Percentiles rank a stretch among this genome's conserved stretches.
phyloP scores from a whole-genome alignment of 352 stramenopile genomes.

The Labyrinthula sp. region DNA sequence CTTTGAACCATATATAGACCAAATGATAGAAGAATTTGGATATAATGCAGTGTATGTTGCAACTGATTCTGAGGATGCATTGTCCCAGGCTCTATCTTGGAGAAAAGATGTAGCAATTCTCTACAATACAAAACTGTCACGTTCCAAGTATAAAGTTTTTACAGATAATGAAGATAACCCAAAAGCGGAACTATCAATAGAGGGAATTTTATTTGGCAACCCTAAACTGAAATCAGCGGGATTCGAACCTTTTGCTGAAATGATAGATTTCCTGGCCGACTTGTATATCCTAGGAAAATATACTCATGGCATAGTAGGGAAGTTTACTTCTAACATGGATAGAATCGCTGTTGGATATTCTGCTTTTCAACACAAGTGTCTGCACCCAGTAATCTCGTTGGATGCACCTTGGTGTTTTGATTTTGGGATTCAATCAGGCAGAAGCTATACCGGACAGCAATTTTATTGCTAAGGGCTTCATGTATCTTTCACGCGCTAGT shows the following conservation, averaged over 20 bases:
- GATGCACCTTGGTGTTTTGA: conserved; percentile 27
- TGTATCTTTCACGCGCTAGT: too few species aligned
- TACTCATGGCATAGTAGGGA: conserved; percentile 18
- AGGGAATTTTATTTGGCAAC: conserved; percentile 4
- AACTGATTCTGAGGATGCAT: conserved; percentile 12
- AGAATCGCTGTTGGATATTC: conserved; percentile 16
- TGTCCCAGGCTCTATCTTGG: neutral
- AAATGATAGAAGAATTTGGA: neutral
- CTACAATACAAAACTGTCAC: neutral
- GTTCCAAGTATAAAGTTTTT: neutral
- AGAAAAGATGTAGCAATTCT: neutral
- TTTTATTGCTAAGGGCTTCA: conserved; percentile 24
- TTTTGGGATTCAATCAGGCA: conserved; percentile 13
- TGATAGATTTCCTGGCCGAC: conserved; percentile 10
- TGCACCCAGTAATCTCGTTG: conserved; percentile 22
- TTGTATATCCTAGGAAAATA: neutral
- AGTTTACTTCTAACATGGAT: conserved; percentile 29
- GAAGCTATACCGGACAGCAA: conserved; percentile 1
- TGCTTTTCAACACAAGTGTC: conserved; percentile 5
- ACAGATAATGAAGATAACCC: neutral
- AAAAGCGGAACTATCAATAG: conserved; percentile 3
- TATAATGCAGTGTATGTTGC: conserved; percentile 18
- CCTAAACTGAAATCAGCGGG: neutral
- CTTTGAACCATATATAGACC: conserved; percentile 3
- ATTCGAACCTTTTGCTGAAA: conserved; percentile 1